phyloP scores from a whole-genome alignment of 1,139 yeast species.

The Protomyces gravidus region DNA sequence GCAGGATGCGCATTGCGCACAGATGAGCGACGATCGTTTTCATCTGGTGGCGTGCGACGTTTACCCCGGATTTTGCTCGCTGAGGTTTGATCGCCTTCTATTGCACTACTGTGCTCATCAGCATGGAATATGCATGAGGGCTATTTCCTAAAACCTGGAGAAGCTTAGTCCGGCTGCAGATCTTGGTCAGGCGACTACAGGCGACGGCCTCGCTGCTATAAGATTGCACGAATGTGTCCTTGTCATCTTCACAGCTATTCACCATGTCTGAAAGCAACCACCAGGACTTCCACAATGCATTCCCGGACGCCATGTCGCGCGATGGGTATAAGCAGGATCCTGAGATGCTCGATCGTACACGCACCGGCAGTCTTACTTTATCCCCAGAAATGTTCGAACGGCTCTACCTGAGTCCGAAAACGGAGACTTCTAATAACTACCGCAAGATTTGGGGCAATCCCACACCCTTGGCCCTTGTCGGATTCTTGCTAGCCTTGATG shows the following conservation, averaged over 20 bases:
- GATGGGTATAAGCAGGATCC: neutral
- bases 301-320: neutral
- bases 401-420: constrained; percentile 34
- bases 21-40: too few relatives aligned
- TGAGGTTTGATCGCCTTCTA: too few relatives aligned
- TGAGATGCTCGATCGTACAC: constrained; percentile 28
- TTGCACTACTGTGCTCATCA: too few relatives aligned
- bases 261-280: neutral
- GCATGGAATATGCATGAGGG: too few relatives aligned
- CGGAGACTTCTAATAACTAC: constrained; percentile 28
- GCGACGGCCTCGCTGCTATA: too few relatives aligned
- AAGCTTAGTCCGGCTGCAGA: too few relatives aligned
- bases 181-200: too few relatives aligned
- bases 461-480: constrained; percentile 57
- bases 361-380: constrained; percentile 31
- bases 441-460: constrained; percentile 50
- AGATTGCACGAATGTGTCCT: too few relatives aligned
- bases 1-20: neutral
- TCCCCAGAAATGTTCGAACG: constrained; percentile 35
- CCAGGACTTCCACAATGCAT: neutral
- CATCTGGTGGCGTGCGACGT: too few relatives aligned
- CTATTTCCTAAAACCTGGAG: too few relatives aligned
- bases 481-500: constrained; percentile 44
- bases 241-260: too few relatives aligned
- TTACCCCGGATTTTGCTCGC: too few relatives aligned